phyloP scores from a whole-genome alignment of 306 rosid genomes.

The Quercus robur region DNA sequence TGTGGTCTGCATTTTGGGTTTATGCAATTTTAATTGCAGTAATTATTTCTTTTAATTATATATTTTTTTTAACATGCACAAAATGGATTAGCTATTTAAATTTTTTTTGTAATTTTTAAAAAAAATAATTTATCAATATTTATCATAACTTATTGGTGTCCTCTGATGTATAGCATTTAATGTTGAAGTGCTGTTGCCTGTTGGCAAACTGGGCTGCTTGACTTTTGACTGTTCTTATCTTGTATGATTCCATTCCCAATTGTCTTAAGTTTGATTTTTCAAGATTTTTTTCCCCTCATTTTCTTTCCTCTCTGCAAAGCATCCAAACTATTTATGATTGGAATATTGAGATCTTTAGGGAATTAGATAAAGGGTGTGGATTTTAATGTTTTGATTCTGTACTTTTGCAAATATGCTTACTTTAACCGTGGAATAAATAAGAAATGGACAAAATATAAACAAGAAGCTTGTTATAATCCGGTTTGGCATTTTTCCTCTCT shows the following conservation, averaged over 20 bases:
- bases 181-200: neutral
- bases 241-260: neutral
- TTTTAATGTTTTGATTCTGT: neutral
- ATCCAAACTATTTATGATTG: neutral
- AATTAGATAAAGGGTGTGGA: neutral
- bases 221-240: neutral
- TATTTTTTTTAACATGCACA: neutral
- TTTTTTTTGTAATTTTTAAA: neutral
- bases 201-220: neutral
- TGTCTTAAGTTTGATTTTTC: neutral
- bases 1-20: constrained; percentile 11
- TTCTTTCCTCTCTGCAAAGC: neutral
- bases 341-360: neutral
- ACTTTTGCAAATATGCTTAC: neutral
- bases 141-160: neutral
- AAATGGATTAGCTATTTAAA: neutral
- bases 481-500: neutral
- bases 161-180: neutral
- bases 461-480: neutral
- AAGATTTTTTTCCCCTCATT: neutral
- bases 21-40: constrained; percentile 4
- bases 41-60: neutral
- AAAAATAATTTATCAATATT: neutral
- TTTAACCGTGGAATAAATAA: neutral
- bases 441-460: neutral